These are phyloP conservation scores for Styphnolobium japonicum DNA, from an alignment of 306 rosid genomes.

Conservation along the genomic window DNA sequence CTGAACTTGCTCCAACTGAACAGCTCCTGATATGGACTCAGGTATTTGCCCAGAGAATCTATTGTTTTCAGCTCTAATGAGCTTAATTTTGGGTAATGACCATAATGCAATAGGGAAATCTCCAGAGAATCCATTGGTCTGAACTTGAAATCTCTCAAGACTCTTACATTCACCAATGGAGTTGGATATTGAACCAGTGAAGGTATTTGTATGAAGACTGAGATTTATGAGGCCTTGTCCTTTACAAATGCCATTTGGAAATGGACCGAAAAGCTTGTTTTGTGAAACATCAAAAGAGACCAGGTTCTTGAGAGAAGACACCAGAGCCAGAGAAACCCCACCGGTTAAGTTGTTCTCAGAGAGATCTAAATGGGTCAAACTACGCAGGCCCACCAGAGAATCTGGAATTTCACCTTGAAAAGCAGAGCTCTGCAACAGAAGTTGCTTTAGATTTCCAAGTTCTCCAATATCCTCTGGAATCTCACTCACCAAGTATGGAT, in stretches of 20 bases:
- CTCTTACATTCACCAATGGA: constrained; percentile 63
- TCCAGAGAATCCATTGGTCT: constrained; percentile 81
- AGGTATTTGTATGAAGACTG: constrained; percentile 68
- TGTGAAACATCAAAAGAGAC: constrained; percentile 86
- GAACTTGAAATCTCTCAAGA: constrained; percentile 91
- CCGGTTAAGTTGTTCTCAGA: constrained; percentile 87
- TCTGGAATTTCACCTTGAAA: constrained; percentile 81
- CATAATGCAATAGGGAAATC: constrained; percentile 66
- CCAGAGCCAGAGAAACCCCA: constrained; percentile 46
- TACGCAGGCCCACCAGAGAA: constrained; percentile 55
- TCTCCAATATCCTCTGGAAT: constrained; percentile 73
- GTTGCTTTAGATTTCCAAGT: constrained; percentile 62
- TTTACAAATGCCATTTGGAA: constrained; percentile 69
- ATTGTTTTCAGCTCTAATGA: constrained; percentile 88
- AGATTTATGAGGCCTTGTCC: constrained; percentile 57
- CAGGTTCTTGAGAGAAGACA: constrained; percentile 70
- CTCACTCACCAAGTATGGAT: constrained; percentile 73
- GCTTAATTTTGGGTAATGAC: constrained; percentile 84
- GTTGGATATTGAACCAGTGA: constrained; percentile 60
- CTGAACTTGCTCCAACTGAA: constrained; percentile 89
- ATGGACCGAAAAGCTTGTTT: constrained; percentile 72
- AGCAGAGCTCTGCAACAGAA: constrained; percentile 70
- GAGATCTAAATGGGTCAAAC: constrained; percentile 70
- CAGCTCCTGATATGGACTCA: constrained; percentile 73
- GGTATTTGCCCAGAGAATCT: constrained; percentile 80